Base-by-base conservation (phyloP, 805 yeast genomes). In the Cyberlindnera japonica region DNA sequence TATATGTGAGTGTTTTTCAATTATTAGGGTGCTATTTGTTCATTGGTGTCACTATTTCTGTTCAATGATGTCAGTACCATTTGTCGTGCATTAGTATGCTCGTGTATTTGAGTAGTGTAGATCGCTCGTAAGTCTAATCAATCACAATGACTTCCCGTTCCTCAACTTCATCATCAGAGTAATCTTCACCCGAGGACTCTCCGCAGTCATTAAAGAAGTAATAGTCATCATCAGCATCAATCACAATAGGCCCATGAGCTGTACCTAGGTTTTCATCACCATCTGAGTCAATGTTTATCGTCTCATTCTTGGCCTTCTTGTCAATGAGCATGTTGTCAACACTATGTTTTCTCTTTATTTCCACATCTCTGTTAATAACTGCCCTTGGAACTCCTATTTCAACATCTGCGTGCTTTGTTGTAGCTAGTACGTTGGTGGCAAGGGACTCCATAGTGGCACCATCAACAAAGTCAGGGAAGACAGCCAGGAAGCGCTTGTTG, bases 401-500 rank as follows among this genome's bases (percentile, higher is more conserved):
- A n/a, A n/a, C n/a, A n/a, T n/a, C n/a, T n/a, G n/a, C n/a, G n/a
- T n/a, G n/a, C 20, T 35, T 21, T 28, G 24, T 19, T 20, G 13
- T 7, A n/a, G n/a, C n/a, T n/a, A n/a, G n/a, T n/a, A n/a, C n/a
- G n/a, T n/a, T n/a, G n/a, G n/a, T n/a, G n/a, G n/a, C n/a, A n/a
- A n/a, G n/a, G n/a, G n/a, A 13, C 32, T 26, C 33, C 20, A 20
- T 32, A 3, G 43, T 43, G 16, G 33, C 38, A n/a, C 38, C 38
- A 15, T 44, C 37, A 18, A 41, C 20, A 15, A 45, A 40, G 19
- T 52, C 51, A 43, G 91, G 85, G 57, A 90, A 91, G 11, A 79
- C 73, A 41, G 61, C 55, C 17, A 50, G 54, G 56, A 90, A 91
- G 34, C 74, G 61, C 5, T 67, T 61, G 34, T 40, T 44, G 3